Evolutionary conservation across 305 asterid genomes (phyloP), one percentile per base, ranked within the genome.

Genomic region (Fraxinus ornus): DNA sequence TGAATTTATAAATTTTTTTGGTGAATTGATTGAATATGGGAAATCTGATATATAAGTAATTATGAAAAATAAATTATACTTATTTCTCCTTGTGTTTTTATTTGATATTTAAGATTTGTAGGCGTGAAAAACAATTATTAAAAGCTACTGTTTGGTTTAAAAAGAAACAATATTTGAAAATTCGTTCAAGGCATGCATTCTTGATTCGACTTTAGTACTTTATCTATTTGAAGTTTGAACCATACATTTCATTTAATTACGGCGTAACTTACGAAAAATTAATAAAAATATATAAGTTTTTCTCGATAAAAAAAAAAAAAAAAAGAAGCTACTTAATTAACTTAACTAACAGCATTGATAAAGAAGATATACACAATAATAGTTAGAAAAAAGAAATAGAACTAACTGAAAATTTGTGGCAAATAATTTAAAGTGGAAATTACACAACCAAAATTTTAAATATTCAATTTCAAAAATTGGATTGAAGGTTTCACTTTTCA

Each of bases 291-390:
- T 57, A 7, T 57, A n/a, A 1, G 4, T 19, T 57, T 19, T 55
- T 55, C 66, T 4, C 9, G 10, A n/a, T 55, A 0, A 24, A 24
- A 78, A 74, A 13, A 68, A 70, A 75, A 85, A 87, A n/a, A n/a
- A n/a, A n/a, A n/a, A n/a, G n/a, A n/a, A n/a, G n/a, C 83, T 84
- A 81, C 36, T 17, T 32, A 35, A 57, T 70, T 41, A 37, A 17
- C 60, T 21, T 21, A 3, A 36, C 41, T 72, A 64, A 81, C 86
- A 57, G 13, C 4, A 57, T 19, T 2, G 26, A 57, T 19, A 57
- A 57, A 57, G 66, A 57, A n/a, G 5, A 49, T 44, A 44, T 4
- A 57, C 3, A 57, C 10, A 57, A 57, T 55, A 55, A 57, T 57
- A 57, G 68, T 57, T 57, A 57, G 68, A 26, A 26, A 24, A 66